These are phyloP conservation scores for Stenocarpella maydis DNA, from an alignment of 2,329 filamentous ascomycete species.

Conservation along the genomic window DNA sequence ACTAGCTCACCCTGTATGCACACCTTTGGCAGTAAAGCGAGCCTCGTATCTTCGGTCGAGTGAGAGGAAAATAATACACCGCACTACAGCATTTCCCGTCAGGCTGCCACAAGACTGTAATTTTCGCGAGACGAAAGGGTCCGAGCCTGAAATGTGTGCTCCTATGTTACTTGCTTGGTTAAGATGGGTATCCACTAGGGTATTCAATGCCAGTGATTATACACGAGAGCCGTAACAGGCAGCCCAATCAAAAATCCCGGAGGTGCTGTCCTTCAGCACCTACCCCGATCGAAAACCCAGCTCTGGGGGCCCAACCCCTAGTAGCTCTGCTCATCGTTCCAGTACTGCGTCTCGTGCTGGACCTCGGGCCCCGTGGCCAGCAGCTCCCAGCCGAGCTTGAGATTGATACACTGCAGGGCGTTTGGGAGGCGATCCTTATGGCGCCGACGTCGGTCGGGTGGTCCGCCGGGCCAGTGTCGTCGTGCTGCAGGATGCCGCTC, in stretches of 20 bases:
- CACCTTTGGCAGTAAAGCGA: neutral
- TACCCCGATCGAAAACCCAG: no score
- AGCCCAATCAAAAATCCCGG: no score
- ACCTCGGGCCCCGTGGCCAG: conserved; percentile 62
- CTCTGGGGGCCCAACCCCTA: conserved; percentile 40
- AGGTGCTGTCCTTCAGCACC: neutral
- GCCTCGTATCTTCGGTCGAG: no score
- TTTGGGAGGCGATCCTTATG: conserved; percentile 68
- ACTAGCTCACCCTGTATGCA: neutral
- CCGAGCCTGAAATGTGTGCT: neutral
- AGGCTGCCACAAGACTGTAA: neutral
- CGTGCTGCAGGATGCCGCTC: conserved; percentile 67
- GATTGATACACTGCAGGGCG: conserved; percentile 63
- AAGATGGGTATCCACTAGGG: no score
- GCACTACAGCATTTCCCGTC: neutral
- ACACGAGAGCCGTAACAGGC: neutral
- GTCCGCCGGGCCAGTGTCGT: conserved; percentile 65
- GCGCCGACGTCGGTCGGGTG: conserved; percentile 70
- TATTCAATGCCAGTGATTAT: neutral
- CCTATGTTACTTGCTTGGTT: no score
- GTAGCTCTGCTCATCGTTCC: conserved; percentile 59
- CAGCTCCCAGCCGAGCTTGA: conserved; percentile 65
- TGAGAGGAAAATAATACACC: neutral
- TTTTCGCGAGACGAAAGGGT: no score
- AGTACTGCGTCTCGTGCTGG: conserved; percentile 58